Conservation (phyloP, 768 basidiomycete genomes). For the Lactarius hatsudake region DNA sequence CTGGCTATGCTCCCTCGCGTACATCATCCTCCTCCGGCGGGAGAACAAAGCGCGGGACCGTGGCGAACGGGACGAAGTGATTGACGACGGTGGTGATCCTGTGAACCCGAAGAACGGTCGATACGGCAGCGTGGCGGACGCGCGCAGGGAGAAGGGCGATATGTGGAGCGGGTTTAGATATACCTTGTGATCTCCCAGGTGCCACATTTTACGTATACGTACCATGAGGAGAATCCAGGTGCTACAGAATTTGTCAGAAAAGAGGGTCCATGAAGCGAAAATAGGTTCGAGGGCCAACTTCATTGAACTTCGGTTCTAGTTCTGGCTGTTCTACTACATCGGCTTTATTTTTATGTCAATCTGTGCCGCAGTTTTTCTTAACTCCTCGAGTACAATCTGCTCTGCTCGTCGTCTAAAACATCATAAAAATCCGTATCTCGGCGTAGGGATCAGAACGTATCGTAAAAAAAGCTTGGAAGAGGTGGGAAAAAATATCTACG, state of each 20-base stretch:
- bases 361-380: background rate
- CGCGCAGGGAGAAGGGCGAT: constrained; percentile 51
- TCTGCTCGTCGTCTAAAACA: constrained; percentile 12
- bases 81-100: constrained; percentile 46
- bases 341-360: background rate
- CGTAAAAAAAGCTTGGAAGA: constrained; percentile 1
- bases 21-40: constrained; percentile 45
- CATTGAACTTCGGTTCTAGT: background rate
- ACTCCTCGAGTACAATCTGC: constrained; percentile 2
- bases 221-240: background rate
- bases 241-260: background rate
- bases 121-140: constrained; percentile 40
- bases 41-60: constrained; percentile 65
- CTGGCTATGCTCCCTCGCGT: constrained; percentile 50
- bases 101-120: constrained; percentile 32
- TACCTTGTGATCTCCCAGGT: constrained; percentile 38
- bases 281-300: background rate
- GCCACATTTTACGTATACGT: too few species aligned
- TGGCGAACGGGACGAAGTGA: constrained; percentile 66
- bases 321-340: background rate
- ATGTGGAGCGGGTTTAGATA: constrained; percentile 75
- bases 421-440: constrained; percentile 9
- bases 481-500: background rate
- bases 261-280: background rate
- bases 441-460: constrained; percentile 1